Conservation (phyloP, 768 basidiomycete species). For the Pulveroboletus sp. region DNA sequence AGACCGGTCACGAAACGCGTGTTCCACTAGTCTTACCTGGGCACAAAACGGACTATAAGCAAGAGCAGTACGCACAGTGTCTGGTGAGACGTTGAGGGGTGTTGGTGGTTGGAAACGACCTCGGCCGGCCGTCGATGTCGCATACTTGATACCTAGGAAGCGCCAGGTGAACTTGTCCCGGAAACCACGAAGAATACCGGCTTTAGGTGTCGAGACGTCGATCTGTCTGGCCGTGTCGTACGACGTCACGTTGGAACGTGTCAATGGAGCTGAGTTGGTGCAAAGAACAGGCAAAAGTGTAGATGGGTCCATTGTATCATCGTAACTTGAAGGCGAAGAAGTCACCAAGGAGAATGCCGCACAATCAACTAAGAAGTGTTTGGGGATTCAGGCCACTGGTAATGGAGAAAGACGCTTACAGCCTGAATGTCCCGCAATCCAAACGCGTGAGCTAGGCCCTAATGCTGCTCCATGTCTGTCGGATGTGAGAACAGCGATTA, state of each 20-base stretch:
- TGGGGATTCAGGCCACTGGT: neutral
- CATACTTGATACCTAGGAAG: conserved; percentile 18
- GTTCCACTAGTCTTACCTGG: conserved; percentile 3
- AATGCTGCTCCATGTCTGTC: conserved; percentile 7
- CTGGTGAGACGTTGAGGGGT: conserved; percentile 3
- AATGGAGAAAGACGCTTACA: neutral
- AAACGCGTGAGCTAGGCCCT: neutral
- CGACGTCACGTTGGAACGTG: conserved; percentile 18
- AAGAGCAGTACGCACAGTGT: conserved; percentile 2
- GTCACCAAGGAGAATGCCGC: neutral
- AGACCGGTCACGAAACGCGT: neutral
- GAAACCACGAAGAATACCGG: conserved; percentile 17
- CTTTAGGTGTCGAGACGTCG: conserved; percentile 10
- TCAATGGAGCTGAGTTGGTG: conserved; percentile 19
- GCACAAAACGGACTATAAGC: conserved; percentile 19
- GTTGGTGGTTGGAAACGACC: conserved; percentile 13
- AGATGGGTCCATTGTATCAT: neutral
- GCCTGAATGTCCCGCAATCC: conserved; percentile 3
- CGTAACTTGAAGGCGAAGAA: neutral
- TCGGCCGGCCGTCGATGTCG: conserved; percentile 3
- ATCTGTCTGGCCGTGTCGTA: conserved; percentile 15
- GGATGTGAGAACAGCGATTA: conserved; percentile 4
- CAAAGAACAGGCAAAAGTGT: conserved; percentile 12
- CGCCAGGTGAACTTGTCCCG: conserved; percentile 19
- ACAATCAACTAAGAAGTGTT: neutral